These are phyloP conservation scores for Acrasis kona DNA, from an alignment of 78 protist genomes.

Conservation along the genomic window DNA sequence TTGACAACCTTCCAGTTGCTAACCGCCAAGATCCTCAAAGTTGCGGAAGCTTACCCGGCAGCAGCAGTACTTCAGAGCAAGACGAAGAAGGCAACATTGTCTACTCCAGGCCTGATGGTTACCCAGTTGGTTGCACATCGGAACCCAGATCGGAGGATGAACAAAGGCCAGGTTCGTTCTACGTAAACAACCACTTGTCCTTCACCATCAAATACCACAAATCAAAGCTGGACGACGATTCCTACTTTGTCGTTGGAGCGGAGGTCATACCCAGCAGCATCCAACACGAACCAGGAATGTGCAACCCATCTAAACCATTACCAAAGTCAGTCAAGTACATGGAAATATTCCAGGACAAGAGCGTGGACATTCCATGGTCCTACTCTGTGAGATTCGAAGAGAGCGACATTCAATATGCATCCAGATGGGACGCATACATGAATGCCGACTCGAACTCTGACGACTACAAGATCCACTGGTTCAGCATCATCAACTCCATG, in stretches of 20 bases:
- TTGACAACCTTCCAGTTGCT: neutral
- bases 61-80: neutral
- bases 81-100: neutral
- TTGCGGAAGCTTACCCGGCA: neutral
- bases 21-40: neutral
- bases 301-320: neutral
- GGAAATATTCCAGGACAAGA: neutral
- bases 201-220: conserved; percentile 8
- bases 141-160: neutral
- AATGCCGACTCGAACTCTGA: conserved; percentile 25
- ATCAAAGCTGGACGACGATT: neutral
- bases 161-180: neutral
- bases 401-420: conserved; percentile 61
- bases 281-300: neutral
- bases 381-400: conserved; percentile 55
- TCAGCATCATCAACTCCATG: conserved; percentile 46
- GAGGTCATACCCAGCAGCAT: neutral
- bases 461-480: conserved; percentile 31
- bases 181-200: conserved; percentile 8
- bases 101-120: neutral
- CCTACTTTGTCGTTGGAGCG: neutral
- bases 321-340: neutral
- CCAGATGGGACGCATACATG: conserved; percentile 92
- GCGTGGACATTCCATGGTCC: conserved; percentile 41
- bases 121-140: neutral